Evolutionary conservation across 345 rosid species (phyloP).

Genomic region (Moringa oleifera): DNA sequence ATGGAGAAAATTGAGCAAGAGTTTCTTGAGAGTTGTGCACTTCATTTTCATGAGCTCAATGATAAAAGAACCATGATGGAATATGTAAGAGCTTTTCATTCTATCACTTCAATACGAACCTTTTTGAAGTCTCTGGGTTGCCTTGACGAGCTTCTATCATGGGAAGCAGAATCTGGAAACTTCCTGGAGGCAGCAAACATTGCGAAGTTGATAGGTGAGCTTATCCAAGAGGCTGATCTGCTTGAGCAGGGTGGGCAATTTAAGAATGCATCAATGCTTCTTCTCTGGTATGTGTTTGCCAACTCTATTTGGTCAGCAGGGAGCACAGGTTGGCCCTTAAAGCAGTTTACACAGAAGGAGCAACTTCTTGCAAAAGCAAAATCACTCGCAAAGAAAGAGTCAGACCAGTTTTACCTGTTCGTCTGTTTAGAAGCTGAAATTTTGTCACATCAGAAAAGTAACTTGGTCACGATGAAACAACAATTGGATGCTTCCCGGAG

Average conservation of each 20-base stretch:
- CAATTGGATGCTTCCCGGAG: conserved; percentile 24
- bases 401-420: conserved; percentile 23
- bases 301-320: conserved; percentile 40
- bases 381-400: conserved; percentile 21
- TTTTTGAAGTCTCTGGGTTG: conserved; percentile 27
- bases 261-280: conserved; percentile 27
- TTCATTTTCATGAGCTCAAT: conserved; percentile 21
- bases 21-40: conserved; percentile 35
- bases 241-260: conserved; percentile 28
- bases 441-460: conserved; percentile 13
- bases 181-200: conserved; percentile 31
- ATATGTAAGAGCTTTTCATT: conserved; percentile 26
- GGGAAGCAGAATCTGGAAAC: conserved; percentile 35
- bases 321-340: conserved; percentile 45
- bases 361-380: conserved; percentile 34
- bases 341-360: conserved; percentile 26
- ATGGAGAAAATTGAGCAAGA: conserved; percentile 26
- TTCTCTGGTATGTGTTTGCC: conserved; percentile 29
- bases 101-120: conserved; percentile 17
- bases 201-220: conserved; percentile 35
- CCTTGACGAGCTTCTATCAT: conserved; percentile 31
- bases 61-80: conserved; percentile 32
- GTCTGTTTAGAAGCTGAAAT: conserved; percentile 26
- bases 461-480: conserved; percentile 23
- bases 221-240: conserved; percentile 29